Evolutionary conservation across 306 rosid species (phyloP), one percentile per base, ranked within the genome.

Genomic region (Gillenia trifoliata): DNA sequence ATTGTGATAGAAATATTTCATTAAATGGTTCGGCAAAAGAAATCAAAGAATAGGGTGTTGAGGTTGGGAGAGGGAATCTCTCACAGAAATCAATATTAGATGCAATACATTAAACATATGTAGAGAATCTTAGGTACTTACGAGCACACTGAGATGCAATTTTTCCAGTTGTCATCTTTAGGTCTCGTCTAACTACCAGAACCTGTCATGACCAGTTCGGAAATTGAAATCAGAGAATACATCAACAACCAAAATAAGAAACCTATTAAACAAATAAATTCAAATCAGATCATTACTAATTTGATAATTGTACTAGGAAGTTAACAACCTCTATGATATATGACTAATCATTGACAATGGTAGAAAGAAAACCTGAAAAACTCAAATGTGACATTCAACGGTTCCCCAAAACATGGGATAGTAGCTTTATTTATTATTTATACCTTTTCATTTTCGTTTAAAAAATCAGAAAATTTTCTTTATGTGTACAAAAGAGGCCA

Each of bases 121-220:
- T 11, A 16, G 47, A 76, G 36, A 75, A 4, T 31, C 75, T 75
- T 22, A 41, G 66, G 63, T 79, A 83, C 91, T 87, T 88, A 93
- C 97, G 98, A 82, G 98, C 96, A 84, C 97, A 93, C 78, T 93
- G 98, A 47, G 98, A 93, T 65, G 97, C 98, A 66, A 93, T 89
- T 84, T 93, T 93, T 83, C 98, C 96, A 1, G 93, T 70, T 76
- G 81, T 92, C 97, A 93, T 93, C 89, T 89, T 93, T 38, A 93
- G 82, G 81, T 91, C 98, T 83, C 85, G 96, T 80, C 98, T 81
- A 22, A 93, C 98, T 7, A 93, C 88, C 80, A 89, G 84, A 72
- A 91, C 97, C 97, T 93, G 81, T 29, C 78, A 79, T 62, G 71
- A 64, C 68, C 16, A 73, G 55, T 67, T 63, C 57, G 78, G 38